phyloP scores from a whole-genome alignment of 805 yeast genomes.

The Myxozyma neotropica region DNA sequence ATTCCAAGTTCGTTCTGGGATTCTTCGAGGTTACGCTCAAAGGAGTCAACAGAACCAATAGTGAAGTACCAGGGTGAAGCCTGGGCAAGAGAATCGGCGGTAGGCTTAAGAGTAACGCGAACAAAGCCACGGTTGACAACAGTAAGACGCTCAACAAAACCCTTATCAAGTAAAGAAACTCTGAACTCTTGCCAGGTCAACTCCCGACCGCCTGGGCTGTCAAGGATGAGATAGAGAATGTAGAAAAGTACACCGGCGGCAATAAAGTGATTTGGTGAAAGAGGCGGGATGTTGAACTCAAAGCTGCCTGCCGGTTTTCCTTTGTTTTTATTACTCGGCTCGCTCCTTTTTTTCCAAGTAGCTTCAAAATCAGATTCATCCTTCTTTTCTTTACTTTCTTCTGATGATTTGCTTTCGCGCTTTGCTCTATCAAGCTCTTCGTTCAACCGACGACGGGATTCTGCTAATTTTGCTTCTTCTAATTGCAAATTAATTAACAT shows the following conservation, averaged over 20 bases:
- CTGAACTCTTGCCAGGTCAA: conserved; percentile 93
- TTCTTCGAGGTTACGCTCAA: conserved; percentile 75
- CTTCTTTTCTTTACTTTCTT: not conserved
- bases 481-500: not conserved
- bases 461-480: conserved; percentile 4
- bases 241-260: conserved; percentile 13
- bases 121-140: conserved; percentile 80
- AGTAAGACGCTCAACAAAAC: conserved; percentile 69
- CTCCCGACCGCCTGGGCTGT: conserved; percentile 45
- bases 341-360: not conserved
- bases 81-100: conserved; percentile 57
- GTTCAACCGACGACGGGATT: conserved; percentile 11
- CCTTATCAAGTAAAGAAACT: conserved; percentile 69
- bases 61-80: conserved; percentile 57
- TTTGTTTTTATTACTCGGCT: conserved; percentile 1
- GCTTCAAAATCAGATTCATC: conserved; percentile 2
- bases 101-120: conserved; percentile 58
- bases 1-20: conserved; percentile 73
- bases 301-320: conserved; percentile 1
- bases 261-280: conserved; percentile 15
- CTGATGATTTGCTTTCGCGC: not conserved
- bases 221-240: conserved; percentile 16
- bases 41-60: conserved; percentile 86
- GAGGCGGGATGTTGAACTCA: conserved; percentile 30
- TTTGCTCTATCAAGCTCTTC: conserved; percentile 18